These are phyloP conservation scores for Heritiera littoralis DNA, from an alignment of 345 rosid genomes.

Conservation along the genomic window DNA sequence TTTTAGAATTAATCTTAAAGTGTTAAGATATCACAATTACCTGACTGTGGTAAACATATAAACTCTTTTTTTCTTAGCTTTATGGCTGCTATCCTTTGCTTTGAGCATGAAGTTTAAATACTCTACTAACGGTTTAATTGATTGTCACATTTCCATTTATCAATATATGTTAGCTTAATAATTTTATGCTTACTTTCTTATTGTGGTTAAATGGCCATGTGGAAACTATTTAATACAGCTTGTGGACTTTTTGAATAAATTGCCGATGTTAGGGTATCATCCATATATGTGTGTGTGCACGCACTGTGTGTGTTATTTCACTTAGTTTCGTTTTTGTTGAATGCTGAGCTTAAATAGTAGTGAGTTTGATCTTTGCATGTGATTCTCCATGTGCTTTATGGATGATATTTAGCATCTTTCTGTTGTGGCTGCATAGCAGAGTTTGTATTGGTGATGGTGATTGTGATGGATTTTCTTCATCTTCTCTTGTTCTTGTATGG, in stretches of 20 bases:
- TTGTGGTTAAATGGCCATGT: background rate
- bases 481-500: background rate
- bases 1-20: background rate
- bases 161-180: background rate
- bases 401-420: background rate
- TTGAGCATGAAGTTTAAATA: background rate
- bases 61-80: background rate
- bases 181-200: background rate
- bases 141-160: background rate
- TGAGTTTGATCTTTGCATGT: background rate
- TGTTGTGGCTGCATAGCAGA: background rate
- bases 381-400: background rate
- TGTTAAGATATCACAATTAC: conserved; percentile 1
- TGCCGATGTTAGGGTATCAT: background rate
- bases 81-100: background rate
- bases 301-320: background rate
- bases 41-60: background rate
- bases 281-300: background rate
- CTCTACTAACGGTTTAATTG: background rate
- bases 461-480: background rate
- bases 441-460: background rate
- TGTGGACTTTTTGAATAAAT: background rate
- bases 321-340: background rate
- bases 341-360: background rate
- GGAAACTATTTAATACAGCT: no score